Evolutionary conservation across 108 stramenopile species (phyloP).

Genomic region (Epithemia pelagica): DNA sequence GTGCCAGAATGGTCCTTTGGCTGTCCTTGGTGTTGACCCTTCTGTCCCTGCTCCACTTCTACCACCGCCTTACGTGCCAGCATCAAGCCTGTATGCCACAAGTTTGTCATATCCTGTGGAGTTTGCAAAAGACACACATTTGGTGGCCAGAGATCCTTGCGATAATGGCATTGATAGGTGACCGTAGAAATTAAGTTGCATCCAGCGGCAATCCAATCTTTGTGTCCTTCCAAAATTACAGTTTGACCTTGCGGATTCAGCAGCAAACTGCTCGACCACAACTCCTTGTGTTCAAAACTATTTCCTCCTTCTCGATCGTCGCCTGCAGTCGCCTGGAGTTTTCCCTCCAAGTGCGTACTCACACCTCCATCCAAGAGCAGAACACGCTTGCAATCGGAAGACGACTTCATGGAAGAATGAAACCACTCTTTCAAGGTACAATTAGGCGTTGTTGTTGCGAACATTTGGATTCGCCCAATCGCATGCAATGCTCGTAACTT

Average conservation of each 20-base stretch:
- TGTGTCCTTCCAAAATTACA: slow-evolving; percentile 37
- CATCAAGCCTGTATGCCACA: slow-evolving; percentile 27
- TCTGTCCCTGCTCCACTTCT: background rate
- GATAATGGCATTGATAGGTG: slow-evolving; percentile 59
- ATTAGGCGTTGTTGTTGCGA: no score
- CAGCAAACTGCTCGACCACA: slow-evolving; percentile 55
- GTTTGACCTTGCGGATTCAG: slow-evolving; percentile 22
- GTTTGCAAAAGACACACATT: slow-evolving; percentile 2
- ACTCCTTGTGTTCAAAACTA: slow-evolving; percentile 27
- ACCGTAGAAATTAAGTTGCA: slow-evolving; percentile 47
- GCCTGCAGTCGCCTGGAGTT: background rate
- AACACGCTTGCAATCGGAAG: no score
- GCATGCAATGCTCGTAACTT: no score
- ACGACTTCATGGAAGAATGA: no score
- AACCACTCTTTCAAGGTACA: no score
- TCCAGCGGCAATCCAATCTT: slow-evolving; percentile 40
- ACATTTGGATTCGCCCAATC: no score
- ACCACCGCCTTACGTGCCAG: slow-evolving; percentile 32
- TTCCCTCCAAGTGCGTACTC: slow-evolving; percentile 37
- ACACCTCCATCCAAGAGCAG: slow-evolving; percentile 61
- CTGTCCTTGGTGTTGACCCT: background rate
- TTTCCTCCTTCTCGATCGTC: background rate
- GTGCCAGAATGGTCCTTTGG: background rate
- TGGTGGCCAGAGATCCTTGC: background rate
- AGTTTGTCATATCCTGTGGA: background rate